These are phyloP conservation scores for Raphidocelis subcapitata DNA, from an alignment of 139 green algal species.

Conservation along the genomic window DNA sequence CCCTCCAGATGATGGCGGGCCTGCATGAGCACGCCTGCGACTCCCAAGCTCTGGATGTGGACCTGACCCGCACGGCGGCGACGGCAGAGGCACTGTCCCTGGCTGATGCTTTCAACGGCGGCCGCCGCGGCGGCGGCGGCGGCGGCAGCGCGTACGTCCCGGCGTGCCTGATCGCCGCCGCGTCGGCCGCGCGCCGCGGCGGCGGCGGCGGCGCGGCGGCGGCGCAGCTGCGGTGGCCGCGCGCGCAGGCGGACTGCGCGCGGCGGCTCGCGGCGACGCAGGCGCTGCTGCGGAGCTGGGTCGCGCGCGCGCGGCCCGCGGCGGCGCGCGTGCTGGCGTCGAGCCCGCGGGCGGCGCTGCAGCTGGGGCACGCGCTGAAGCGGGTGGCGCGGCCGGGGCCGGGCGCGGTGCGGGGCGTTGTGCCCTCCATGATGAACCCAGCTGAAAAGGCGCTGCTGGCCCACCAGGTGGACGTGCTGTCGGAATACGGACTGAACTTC, in stretches of 20 bases:
- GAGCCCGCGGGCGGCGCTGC: not conserved
- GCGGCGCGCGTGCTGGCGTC: conserved; percentile 20
- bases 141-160: conserved; percentile 64
- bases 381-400: conserved; percentile 3
- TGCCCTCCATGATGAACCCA: conserved; percentile 54
- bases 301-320: conserved; percentile 1
- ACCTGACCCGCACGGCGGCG: conserved; percentile 49
- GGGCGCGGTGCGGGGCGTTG: not conserved
- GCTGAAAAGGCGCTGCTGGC: conserved; percentile 44
- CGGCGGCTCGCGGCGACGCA: conserved; percentile 15
- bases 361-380: conserved; percentile 5
- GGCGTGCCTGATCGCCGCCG: conserved; percentile 30
- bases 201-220: not conserved
- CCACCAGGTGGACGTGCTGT: conserved; percentile 50
- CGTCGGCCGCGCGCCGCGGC: not conserved
- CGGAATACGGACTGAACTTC: conserved; percentile 66
- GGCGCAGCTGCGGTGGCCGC: conserved; percentile 60
- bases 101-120: conserved; percentile 52
- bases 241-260: conserved; percentile 22
- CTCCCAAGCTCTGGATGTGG: conserved; percentile 68
- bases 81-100: conserved; percentile 51
- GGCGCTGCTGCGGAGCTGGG: conserved; percentile 60
- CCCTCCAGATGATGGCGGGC: conserved; percentile 44
- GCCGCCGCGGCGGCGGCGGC: conserved; percentile 43
- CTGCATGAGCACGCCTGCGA: conserved; percentile 68